Evolutionary conservation across 345 rosid genomes (phyloP).

Genomic region (Boechera stricta): DNA sequence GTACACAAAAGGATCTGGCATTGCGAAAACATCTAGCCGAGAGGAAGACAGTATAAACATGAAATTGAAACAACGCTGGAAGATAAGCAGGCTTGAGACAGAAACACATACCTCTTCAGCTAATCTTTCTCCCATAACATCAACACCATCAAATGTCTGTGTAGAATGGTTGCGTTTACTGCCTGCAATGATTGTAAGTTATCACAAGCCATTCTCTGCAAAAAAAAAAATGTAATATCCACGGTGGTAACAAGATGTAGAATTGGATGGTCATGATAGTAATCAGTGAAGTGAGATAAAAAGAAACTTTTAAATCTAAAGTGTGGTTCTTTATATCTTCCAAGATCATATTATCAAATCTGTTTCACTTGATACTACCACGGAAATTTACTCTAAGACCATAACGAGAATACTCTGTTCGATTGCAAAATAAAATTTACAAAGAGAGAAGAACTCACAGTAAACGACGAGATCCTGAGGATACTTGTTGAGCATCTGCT

Average conservation of each 20-base stretch:
- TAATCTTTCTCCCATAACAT: slow-evolving; percentile 86
- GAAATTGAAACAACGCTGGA: background rate
- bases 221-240: background rate
- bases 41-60: background rate
- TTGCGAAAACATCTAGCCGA: background rate
- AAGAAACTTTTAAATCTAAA: too few species aligned
- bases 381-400: too few species aligned
- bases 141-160: slow-evolving; percentile 84
- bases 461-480: slow-evolving; percentile 69
- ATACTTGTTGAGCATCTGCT: slow-evolving; percentile 65
- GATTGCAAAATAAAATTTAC: too few species aligned
- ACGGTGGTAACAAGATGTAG: background rate
- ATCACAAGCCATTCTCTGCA: slow-evolving; percentile 17
- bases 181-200: slow-evolving; percentile 55
- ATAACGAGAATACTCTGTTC: too few species aligned
- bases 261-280: too few species aligned
- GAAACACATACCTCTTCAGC: slow-evolving; percentile 72
- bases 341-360: too few species aligned
- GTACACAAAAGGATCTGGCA: background rate
- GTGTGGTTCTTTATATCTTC: too few species aligned
- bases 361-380: too few species aligned
- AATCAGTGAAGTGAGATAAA: too few species aligned
- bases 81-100: background rate
- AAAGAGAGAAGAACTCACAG: slow-evolving; percentile 54
- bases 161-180: slow-evolving; percentile 61